Conservation (phyloP, 2,329 filamentous ascomycete genomes). For the Xylaria hypoxylon region DNA sequence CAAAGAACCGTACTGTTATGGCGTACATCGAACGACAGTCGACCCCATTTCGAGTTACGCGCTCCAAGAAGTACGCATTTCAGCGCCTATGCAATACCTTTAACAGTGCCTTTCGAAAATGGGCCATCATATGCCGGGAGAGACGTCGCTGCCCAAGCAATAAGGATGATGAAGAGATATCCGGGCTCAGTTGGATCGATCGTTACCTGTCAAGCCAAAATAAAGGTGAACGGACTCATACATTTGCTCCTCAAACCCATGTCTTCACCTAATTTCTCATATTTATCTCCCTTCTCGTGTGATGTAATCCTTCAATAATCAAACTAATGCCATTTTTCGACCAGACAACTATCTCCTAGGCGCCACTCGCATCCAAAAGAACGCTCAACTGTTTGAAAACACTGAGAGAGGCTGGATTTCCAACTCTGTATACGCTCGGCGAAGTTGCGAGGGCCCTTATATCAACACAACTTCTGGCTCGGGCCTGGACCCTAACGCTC, state of each 20-base stretch:
- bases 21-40: slow-evolving; percentile 45
- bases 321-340: neutral
- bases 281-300: neutral
- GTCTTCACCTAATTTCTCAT: neutral
- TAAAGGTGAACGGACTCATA: slow-evolving; percentile 12
- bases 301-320: neutral
- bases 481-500: neutral
- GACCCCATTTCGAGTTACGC: slow-evolving; percentile 42
- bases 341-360: neutral
- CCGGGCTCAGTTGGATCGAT: neutral
- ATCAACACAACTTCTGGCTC: neutral
- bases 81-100: slow-evolving; percentile 41
- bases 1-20: slow-evolving; percentile 42
- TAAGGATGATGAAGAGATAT: neutral
- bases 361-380: neutral
- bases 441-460: neutral
- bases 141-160: neutral
- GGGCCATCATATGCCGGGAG: slow-evolving; percentile 32
- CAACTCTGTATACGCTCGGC: slow-evolving; percentile 8
- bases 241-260: neutral
- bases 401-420: slow-evolving; percentile 33
- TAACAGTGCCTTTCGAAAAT: slow-evolving; percentile 43
- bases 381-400: neutral
- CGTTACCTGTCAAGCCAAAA: neutral
- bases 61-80: slow-evolving; percentile 46